Conservation (phyloP, 805 yeast species). For the Blastobotrys mokoenaii region DNA sequence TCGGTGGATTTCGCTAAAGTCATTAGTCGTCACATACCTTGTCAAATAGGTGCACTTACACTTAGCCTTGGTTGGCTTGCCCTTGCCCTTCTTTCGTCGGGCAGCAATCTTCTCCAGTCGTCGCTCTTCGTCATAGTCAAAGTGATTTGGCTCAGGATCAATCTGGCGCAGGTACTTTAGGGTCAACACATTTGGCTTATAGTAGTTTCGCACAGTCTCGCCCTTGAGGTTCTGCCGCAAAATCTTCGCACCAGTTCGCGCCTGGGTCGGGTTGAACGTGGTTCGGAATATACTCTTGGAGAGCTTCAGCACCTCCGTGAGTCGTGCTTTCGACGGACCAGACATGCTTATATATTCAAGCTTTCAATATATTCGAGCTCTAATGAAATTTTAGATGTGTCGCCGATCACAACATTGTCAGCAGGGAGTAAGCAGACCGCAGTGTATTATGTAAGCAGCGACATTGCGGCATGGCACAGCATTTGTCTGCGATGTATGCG, state of each 20-base stretch:
- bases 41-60: slow-evolving; percentile 5
- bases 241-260: slow-evolving; percentile 28
- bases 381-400: too few species aligned
- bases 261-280: slow-evolving; percentile 26
- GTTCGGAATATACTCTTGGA: slow-evolving; percentile 25
- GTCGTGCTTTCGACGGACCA: slow-evolving; percentile 17
- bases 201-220: slow-evolving; percentile 25
- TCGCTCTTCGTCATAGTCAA: slow-evolving; percentile 14
- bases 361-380: not conserved
- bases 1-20: too few species aligned
- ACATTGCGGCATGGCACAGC: too few species aligned
- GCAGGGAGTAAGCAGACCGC: too few species aligned
- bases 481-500: too few species aligned
- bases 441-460: too few species aligned
- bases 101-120: slow-evolving; percentile 17
- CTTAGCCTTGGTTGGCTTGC: slow-evolving; percentile 19
- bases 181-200: slow-evolving; percentile 21
- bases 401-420: too few species aligned
- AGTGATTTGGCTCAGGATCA: slow-evolving; percentile 15
- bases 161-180: slow-evolving; percentile 11
- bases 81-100: slow-evolving; percentile 17
- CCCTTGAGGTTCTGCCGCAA: slow-evolving; percentile 27
- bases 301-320: slow-evolving; percentile 22
- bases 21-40: too few species aligned
- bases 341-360: not conserved